Base-by-base conservation (phyloP, 1,284 basidiomycete genomes). In the Ceratorhiza oryzae-sativae region DNA sequence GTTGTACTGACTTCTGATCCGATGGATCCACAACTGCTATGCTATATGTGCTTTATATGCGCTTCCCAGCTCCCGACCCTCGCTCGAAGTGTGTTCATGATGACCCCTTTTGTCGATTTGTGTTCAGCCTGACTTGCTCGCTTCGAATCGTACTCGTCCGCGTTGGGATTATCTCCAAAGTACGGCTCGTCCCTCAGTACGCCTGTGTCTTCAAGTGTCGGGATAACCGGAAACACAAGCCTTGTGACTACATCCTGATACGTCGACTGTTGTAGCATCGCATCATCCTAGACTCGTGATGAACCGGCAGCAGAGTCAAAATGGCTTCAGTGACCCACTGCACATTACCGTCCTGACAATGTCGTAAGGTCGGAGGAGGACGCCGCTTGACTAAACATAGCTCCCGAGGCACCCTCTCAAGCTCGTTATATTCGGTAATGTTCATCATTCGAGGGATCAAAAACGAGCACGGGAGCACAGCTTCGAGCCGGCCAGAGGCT, bases 321-420 rank as follows among this genome's bases (percentile, higher is more conserved):
- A 68, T 18, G 4, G 65, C 65, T 36, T 68, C 65, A 20, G 41
- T 53, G 10, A 68, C 53, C 65, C 65, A 68, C 51, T 68, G 65
- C 51, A 68, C 53, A 23, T 53, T 68, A 18, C 39, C 65, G 41
- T 42, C 23, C 8, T 41, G 51, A 23, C 20, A 46, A n/a, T 68
- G 41, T 1, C 53, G 65, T 1, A 58, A 34, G 10, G 65, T 68
- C 2, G 65, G 53, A 23, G 65, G 65, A 1, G 65, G 65, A 41
- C 25, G 48, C 1, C 53, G 65, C 13, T 46, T 27, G 13, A 58
- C 13, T 13, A 25, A n/a, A 18, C 65, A 68, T 2, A 58, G 13
- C n/a, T 68, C 53, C 13, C 65, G 51, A n/a, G 65, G 65, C n/a
- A 53, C 65, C 5, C 53, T 10, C 8, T 46, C 53, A 3, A 27